Percentiles rank a stretch among this genome's conserved stretches.
These are phyloP conservation scores for Alternaria viburni DNA, from an alignment of 2,329 filamentous ascomycete species.

Conservation along the genomic window DNA sequence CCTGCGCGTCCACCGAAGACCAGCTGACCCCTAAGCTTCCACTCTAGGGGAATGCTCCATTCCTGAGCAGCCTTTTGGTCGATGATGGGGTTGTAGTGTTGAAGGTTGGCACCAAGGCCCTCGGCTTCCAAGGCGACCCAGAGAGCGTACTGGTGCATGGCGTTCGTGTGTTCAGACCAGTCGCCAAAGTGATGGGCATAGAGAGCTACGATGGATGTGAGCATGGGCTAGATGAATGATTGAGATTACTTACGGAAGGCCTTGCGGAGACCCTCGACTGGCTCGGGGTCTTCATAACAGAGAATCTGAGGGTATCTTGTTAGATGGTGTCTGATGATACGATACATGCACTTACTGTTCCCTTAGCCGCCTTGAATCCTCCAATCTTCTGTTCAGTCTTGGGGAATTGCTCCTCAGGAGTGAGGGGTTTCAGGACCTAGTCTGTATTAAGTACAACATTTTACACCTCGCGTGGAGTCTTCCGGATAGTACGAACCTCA, in stretches of 20 bases:
- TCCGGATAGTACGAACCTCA: slow-evolving; percentile 50
- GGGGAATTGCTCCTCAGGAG: slow-evolving; percentile 70
- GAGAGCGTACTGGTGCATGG: slow-evolving; percentile 80
- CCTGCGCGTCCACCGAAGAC: slow-evolving; percentile 74
- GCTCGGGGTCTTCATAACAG: slow-evolving; percentile 81
- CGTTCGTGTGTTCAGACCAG: slow-evolving; percentile 79
- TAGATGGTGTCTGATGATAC: slow-evolving; percentile 3
- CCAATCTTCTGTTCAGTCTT: slow-evolving; percentile 58
- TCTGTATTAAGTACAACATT: background rate
- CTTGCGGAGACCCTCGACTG: slow-evolving; percentile 69
- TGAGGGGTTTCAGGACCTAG: slow-evolving; percentile 65
- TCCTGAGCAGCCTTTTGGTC: slow-evolving; percentile 71
- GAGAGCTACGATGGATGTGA: slow-evolving; percentile 46
- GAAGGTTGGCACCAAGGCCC: slow-evolving; percentile 85
- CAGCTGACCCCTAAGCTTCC: slow-evolving; percentile 82
- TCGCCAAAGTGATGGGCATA: slow-evolving; percentile 81
- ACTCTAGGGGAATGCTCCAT: slow-evolving; percentile 74
- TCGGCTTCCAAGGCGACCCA: slow-evolving; percentile 86
- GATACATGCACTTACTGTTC: slow-evolving; percentile 65
- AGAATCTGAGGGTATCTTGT: slow-evolving; percentile 61
- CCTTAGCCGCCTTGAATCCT: slow-evolving; percentile 74
- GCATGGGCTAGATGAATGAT: background rate
- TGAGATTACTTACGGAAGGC: slow-evolving; percentile 57
- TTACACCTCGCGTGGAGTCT: background rate
- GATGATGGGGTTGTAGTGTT: slow-evolving; percentile 91